Evolutionary conservation across 176 grass and related monocot species (phyloP), one percentile per base, ranked within the genome.

Genomic region (Tillandsia fasciculata): DNA sequence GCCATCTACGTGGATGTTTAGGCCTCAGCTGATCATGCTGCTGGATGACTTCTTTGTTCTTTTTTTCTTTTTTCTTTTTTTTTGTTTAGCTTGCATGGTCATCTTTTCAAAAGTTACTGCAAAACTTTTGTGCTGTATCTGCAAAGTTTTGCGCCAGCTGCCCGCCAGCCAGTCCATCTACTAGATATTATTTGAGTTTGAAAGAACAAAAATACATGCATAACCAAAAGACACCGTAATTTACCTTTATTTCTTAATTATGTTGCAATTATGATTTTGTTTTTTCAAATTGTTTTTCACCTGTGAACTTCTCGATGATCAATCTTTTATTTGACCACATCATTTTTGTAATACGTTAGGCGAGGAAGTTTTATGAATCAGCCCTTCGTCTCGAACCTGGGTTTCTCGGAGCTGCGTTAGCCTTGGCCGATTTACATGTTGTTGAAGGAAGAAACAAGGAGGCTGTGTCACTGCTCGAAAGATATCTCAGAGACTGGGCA

Each of bases 281-380:
- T 56, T 56, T n/a, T 56, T 15, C 15, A 56, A 14, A n/a, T 56
- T 12, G 53, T n/a, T 56, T 12, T 56, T 5, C 53, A 1, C 12
- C 12, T n/a, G 53, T 13, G 12, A 56, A 56, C 14, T 56, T 59
- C 12, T 42, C 33, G 20, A 68, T 77, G 53, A 9, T 49, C 17
- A 65, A 14, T 59, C 59, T 28, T 52, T n/a, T 24, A 52, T 64
- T n/a, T 48, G 11, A 42, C 33, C 51, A 14, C 2, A 51, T 51
- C 56, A 71, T 70, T 77, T 18, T 72, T 59, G 2, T 59, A 59
- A 8, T 59, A 8, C 14, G 12, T 18, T 68, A 97, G 93, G 93
- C 93, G 73, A 92, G 89, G 66, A 97, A 97, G 79, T 97, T 92
- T 54, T 97, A 97, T 74, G 93, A 92, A 87, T 92, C 93, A 50